Evolutionary conservation across 2,329 filamentous ascomycete genomes (phyloP).

Genomic region (Sporothrix brunneoviolacea): DNA sequence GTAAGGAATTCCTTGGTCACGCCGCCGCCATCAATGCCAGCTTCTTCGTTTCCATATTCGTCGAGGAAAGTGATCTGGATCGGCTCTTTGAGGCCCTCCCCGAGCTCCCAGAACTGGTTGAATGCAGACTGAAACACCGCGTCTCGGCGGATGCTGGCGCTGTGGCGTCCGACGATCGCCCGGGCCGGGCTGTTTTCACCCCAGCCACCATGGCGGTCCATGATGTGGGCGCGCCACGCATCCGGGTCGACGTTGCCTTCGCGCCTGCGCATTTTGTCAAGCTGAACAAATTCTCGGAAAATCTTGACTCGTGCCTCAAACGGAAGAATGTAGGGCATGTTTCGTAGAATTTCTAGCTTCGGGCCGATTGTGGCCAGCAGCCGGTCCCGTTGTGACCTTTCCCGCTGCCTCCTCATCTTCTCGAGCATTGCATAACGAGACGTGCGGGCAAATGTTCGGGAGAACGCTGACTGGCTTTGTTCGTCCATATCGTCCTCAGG

Average conservation of each 20-base stretch:
- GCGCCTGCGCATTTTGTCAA: conserved; percentile 70
- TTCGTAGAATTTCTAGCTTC: conserved; percentile 81
- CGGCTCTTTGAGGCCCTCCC: conserved; percentile 81
- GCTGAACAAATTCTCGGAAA: conserved; percentile 82
- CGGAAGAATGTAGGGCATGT: conserved; percentile 95
- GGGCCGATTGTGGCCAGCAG: conserved; percentile 75
- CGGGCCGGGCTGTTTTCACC: conserved; percentile 21
- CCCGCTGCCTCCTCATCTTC: conserved; percentile 55
- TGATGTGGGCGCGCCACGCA: conserved; percentile 60
- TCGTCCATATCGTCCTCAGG: conserved; percentile 26
- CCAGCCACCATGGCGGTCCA: conserved; percentile 32
- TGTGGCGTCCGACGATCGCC: conserved; percentile 52
- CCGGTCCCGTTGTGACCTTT: conserved; percentile 60
- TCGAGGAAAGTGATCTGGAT: conserved; percentile 97
- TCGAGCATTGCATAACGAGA: conserved; percentile 60
- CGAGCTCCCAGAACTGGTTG: conserved; percentile 71
- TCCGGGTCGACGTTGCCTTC: conserved; percentile 66
- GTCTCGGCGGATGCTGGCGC: conserved; percentile 72
- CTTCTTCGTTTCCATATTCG: conserved; percentile 77
- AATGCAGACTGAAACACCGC: conserved; percentile 82
- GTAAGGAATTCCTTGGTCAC: conserved; percentile 97
- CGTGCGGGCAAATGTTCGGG: conserved; percentile 49
- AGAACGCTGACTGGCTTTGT: conserved; percentile 23
- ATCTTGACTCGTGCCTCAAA: conserved; percentile 88
- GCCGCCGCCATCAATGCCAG: conserved; percentile 92